Percentiles rank a stretch among this genome's conserved stretches.
These are phyloP conservation scores for Orychophragmus violaceus DNA, from an alignment of 345 rosid genomes.

Conservation along the genomic window DNA sequence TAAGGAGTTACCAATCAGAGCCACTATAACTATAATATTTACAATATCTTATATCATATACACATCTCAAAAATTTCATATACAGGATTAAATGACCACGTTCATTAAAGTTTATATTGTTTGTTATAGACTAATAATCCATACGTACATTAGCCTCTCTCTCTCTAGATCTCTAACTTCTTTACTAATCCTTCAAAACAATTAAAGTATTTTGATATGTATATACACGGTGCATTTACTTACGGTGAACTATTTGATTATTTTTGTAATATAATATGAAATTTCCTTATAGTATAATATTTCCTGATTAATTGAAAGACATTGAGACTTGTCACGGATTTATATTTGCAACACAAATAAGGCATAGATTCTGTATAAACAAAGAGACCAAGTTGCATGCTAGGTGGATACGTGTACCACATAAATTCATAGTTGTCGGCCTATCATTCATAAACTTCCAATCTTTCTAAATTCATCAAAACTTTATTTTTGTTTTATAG, in stretches of 20 bases:
- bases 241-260: background rate
- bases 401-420: background rate
- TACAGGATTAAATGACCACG: background rate
- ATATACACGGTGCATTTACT: background rate
- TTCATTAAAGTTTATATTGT: background rate
- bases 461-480: background rate
- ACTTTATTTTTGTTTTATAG: background rate
- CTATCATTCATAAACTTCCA: constrained; percentile 1
- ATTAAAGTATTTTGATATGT: background rate
- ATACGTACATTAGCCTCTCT: background rate
- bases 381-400: constrained; percentile 13
- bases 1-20: no score
- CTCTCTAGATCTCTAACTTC: background rate
- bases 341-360: background rate
- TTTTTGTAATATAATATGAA: background rate
- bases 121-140: background rate
- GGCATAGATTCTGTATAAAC: constrained; percentile 3
- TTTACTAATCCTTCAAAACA: no score
- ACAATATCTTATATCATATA: background rate
- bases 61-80: background rate
- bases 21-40: background rate
- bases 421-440: background rate
- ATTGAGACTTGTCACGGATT: constrained; percentile 11
- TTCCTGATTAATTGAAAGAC: background rate
- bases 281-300: background rate